Percentiles rank a stretch among this genome's conserved stretches.
phyloP scores from a whole-genome alignment of 345 rosid species.

The Aethionema arabicum region DNA sequence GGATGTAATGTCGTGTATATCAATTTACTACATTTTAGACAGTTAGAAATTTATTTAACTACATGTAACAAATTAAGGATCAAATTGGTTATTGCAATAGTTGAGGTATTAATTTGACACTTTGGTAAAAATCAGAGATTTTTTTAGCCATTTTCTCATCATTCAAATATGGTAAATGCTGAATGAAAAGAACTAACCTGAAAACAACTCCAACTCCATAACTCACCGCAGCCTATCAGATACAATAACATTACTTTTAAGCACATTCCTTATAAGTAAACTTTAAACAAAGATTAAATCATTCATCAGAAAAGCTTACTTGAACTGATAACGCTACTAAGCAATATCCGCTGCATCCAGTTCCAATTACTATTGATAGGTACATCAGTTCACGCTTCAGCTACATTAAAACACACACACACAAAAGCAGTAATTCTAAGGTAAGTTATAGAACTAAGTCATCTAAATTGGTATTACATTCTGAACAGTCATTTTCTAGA shows the following conservation, averaged over 20 bases:
- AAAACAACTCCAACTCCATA: constrained; percentile 78
- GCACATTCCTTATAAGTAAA: constrained; percentile 8
- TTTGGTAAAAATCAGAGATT: too few species aligned
- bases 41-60: too few species aligned
- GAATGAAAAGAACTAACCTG: too few species aligned
- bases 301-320: constrained; percentile 44
- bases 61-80: too few species aligned
- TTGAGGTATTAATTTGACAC: too few species aligned
- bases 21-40: too few species aligned
- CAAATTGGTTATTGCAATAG: too few species aligned
- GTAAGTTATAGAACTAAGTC: not conserved
- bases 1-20: too few species aligned
- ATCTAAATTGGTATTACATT: constrained; percentile 4
- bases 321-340: constrained; percentile 63
- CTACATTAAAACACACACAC: constrained; percentile 45
- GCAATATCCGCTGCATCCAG: constrained; percentile 79
- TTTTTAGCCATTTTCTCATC: too few species aligned
- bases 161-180: too few species aligned
- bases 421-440: constrained; percentile 22
- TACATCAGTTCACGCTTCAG: constrained; percentile 74
- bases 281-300: not conserved
- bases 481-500: not conserved
- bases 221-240: constrained; percentile 75
- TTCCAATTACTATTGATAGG: constrained; percentile 76
- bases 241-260: constrained; percentile 10